phyloP scores from a whole-genome alignment of 345 rosid species.

The Heritiera fomes region DNA sequence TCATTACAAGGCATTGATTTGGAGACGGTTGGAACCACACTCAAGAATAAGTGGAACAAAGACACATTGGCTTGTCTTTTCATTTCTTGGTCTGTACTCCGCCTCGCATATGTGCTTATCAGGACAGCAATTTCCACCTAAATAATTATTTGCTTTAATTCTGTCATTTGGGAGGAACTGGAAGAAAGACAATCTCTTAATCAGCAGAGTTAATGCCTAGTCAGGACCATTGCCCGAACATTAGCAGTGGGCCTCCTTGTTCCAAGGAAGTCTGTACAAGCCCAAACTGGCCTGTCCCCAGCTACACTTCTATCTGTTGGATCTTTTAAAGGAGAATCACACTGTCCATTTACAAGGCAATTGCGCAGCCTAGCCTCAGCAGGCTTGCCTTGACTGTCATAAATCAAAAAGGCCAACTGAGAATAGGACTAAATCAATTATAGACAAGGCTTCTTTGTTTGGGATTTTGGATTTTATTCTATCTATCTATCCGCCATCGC shows the following conservation, averaged over 20 bases:
- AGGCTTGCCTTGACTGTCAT: not conserved
- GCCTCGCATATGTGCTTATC: not conserved
- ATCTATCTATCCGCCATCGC: too few species aligned
- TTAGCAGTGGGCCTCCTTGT: not conserved
- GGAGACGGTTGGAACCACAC: not conserved
- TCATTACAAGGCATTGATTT: not conserved
- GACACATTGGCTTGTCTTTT: not conserved
- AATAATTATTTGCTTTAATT: too few species aligned
- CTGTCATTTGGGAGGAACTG: not conserved
- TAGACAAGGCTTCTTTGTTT: too few species aligned
- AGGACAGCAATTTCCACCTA: not conserved
- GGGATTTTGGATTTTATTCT: too few species aligned
- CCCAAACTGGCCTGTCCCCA: not conserved
- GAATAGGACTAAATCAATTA: too few species aligned
- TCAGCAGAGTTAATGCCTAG: not conserved
- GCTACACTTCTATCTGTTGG: not conserved
- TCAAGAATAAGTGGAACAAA: not conserved
- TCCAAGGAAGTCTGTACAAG: not conserved
- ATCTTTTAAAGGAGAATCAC: not conserved
- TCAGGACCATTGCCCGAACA: not conserved
- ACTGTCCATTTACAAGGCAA: not conserved
- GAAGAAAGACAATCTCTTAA: too few species aligned
- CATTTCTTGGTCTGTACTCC: not conserved
- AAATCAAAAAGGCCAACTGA: not conserved
- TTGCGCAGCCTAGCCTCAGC: too few species aligned